Percentiles rank a stretch among this genome's conserved stretches.
These are phyloP conservation scores for Sanguinoderma infundibulare DNA, from an alignment of 1,284 basidiomycete genomes.

Conservation along the genomic window DNA sequence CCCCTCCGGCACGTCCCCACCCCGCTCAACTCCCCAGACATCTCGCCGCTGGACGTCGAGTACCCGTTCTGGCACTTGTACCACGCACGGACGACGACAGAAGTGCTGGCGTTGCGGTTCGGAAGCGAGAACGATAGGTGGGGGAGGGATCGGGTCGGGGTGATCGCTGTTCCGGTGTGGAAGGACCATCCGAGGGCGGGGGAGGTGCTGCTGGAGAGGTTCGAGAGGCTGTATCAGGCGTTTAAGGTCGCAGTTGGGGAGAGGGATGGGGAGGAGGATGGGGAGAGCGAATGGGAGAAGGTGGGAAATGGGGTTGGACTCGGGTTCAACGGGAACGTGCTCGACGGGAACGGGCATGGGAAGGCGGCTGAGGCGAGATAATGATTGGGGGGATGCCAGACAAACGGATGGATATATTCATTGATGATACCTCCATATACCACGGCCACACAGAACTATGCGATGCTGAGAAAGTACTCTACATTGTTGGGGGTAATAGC, in stretches of 20 bases:
- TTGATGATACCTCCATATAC: too few species aligned
- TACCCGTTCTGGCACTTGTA: constrained; percentile 23
- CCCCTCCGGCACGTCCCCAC: constrained; percentile 50
- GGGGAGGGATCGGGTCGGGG: constrained; percentile 57
- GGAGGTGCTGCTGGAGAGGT: constrained; percentile 53
- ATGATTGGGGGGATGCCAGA: too few species aligned
- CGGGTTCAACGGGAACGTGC: too few species aligned
- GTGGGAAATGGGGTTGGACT: not conserved
- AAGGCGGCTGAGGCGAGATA: too few species aligned
- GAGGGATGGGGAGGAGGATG: not conserved
- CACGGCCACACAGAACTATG: too few species aligned
- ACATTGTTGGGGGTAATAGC: too few species aligned
- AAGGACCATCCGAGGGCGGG: constrained; percentile 50
- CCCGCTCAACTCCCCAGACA: constrained; percentile 10
- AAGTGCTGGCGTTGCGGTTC: constrained; percentile 47
- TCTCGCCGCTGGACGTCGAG: constrained; percentile 14
- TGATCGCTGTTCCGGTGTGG: constrained; percentile 55
- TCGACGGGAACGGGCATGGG: too few species aligned
- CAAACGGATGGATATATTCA: too few species aligned
- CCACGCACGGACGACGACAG: constrained; percentile 7
- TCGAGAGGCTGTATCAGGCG: constrained; percentile 52
- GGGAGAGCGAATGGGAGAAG: constrained; percentile 50
- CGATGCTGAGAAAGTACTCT: too few species aligned
- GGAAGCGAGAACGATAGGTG: constrained; percentile 58
- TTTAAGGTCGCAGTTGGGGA: constrained; percentile 26